Conservation (phyloP, 2,329 filamentous ascomycete species). For the Colletotrichum noveboracense region DNA sequence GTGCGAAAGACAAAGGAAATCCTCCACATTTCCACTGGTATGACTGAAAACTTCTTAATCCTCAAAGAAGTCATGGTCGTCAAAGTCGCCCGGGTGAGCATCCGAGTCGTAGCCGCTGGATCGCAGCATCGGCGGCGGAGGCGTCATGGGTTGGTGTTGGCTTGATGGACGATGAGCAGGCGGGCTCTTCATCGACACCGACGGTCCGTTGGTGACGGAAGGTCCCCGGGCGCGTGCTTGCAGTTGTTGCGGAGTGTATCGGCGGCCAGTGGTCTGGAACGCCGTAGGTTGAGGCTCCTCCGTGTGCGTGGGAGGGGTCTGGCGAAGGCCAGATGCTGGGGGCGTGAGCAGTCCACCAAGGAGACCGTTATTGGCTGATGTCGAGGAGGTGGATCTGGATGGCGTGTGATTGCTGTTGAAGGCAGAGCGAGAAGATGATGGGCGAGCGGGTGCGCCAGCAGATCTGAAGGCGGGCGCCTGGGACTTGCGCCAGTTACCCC, state of each 20-base stretch:
- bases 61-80: constrained; percentile 65
- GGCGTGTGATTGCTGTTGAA: constrained; percentile 54
- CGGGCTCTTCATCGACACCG: constrained; percentile 46
- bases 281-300: constrained; percentile 60
- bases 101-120: constrained; percentile 65
- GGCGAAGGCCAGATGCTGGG: constrained; percentile 76
- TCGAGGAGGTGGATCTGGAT: constrained; percentile 56
- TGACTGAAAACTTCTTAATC: constrained; percentile 39
- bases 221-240: constrained; percentile 40
- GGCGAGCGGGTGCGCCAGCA: not conserved
- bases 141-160: constrained; percentile 56
- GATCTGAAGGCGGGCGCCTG: constrained; percentile 56
- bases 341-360: constrained; percentile 87
- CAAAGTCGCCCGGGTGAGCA: constrained; percentile 63
- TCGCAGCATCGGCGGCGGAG: constrained; percentile 68
- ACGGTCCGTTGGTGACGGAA: constrained; percentile 37
- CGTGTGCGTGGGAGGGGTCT: constrained; percentile 54
- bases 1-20: constrained; percentile 20
- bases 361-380: constrained; percentile 59
- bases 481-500: constrained; percentile 89
- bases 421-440: constrained; percentile 33
- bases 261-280: constrained; percentile 64
- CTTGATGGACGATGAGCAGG: constrained; percentile 46
- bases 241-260: constrained; percentile 58
- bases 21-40: not conserved